Evolutionary conservation across 164 flowering plant genomes (phyloP), one percentile per base, ranked within the genome.

Genomic region (Echeveria elegans): DNA sequence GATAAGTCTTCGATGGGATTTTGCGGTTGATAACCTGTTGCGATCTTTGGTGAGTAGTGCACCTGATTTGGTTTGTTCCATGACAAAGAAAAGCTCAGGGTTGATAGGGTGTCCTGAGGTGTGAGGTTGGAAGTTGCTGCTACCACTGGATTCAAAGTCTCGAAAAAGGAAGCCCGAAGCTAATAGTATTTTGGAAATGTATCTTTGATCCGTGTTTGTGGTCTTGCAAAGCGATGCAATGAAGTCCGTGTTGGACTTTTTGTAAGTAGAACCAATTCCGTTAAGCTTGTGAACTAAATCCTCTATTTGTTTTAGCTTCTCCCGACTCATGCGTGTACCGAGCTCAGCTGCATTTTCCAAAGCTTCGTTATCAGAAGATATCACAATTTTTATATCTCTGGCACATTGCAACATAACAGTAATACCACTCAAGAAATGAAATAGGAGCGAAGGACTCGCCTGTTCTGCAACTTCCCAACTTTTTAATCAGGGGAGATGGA

Each of bases 261-360:
- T 19, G 19, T 56, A 3, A 1, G 61, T 28, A 16, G 61, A 28
- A 56, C 61, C 30, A 28, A 28, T 6, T 14, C 61, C 61, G 15
- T 28, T 56, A 5, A 56, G 61, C 6, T 56, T 56, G 18, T 28
- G 16, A 56, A 56, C 61, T 15, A 56, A 28, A 19, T 56, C 61
- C 61, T 56, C 61, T 28, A 56, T 28, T 5, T 56, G 61, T 56
- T 56, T 56, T 28, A 56, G 61, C 61, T 56, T 56, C 61, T 56
- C 61, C 19, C 34, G 31, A 56, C 34, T 56, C 61, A 56, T 56
- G 32, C 5, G 14, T 28, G 61, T 28, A 12, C 12, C 30, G 5
- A 28, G 5, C 15, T 29, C 61, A 28, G 32, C 32, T 26, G 61
- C 61, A 56, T 56, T 56, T 28, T 4, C 32, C 61, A 15, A 56